phyloP scores from a whole-genome alignment of 805 yeast genomes.

The Saccharomycopsis sp. region DNA sequence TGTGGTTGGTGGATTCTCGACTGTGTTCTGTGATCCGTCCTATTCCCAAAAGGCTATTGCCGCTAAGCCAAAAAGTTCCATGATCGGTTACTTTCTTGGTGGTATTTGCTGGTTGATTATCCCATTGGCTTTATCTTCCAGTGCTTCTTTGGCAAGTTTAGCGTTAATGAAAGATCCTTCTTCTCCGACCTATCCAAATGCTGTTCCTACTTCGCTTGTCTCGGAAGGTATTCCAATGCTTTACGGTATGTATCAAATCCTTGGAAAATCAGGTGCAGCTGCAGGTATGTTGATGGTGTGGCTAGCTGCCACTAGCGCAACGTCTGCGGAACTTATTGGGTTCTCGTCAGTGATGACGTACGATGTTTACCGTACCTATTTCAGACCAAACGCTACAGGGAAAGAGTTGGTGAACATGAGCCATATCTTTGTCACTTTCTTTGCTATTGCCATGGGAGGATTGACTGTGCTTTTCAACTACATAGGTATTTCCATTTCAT shows the following conservation, averaged over 20 bases:
- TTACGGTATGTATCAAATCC: constrained; percentile 32
- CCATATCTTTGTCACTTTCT: constrained; percentile 35
- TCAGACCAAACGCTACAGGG: constrained; percentile 37
- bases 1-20: constrained; percentile 31
- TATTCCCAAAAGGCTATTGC: constrained; percentile 42
- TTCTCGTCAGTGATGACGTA: constrained; percentile 37
- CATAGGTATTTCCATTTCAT: constrained; percentile 32
- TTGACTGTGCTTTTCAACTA: constrained; percentile 34
- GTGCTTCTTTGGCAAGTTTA: constrained; percentile 33
- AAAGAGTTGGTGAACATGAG: constrained; percentile 36
- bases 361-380: constrained; percentile 39
- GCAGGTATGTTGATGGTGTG: constrained; percentile 36
- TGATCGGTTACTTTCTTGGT: constrained; percentile 33
- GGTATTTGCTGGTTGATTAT: constrained; percentile 35
- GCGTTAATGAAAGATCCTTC: constrained; percentile 29
- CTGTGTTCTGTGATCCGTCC: constrained; percentile 34
- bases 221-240: constrained; percentile 36
- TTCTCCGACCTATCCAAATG: constrained; percentile 25
- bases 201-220: constrained; percentile 33
- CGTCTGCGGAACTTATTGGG: constrained; percentile 36
- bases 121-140: constrained; percentile 32
- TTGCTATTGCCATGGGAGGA: constrained; percentile 34
- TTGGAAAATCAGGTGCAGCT: constrained; percentile 38
- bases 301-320: constrained; percentile 35
- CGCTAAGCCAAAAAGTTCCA: constrained; percentile 29